These are phyloP conservation scores for Gossypium trilobum DNA, from an alignment of 441 rosid species.

Conservation along the genomic window DNA sequence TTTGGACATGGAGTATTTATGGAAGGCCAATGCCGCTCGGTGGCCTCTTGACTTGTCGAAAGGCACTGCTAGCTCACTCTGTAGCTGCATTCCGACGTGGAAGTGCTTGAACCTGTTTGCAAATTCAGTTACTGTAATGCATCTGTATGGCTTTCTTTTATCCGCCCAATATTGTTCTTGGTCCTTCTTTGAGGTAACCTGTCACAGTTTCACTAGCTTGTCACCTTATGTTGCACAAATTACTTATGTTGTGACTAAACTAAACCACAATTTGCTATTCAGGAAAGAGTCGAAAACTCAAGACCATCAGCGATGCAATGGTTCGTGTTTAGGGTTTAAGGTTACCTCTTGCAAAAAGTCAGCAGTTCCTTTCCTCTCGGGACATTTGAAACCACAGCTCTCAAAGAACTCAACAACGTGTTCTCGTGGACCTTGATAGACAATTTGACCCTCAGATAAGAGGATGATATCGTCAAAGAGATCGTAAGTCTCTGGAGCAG, in stretches of 20 bases:
- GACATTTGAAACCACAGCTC: conserved; percentile 69
- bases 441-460: conserved; percentile 67
- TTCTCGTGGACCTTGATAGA: conserved; percentile 76
- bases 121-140: conserved; percentile 56
- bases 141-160: conserved; percentile 42
- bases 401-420: conserved; percentile 59
- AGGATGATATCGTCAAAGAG: conserved; percentile 75
- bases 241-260: not conserved
- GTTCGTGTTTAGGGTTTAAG: not conserved
- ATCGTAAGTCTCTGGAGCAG: conserved; percentile 87
- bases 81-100: conserved; percentile 48
- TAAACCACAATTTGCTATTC: not conserved
- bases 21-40: conserved; percentile 58
- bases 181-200: conserved; percentile 88
- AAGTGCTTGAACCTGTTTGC: conserved; percentile 47
- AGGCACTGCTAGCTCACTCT: conserved; percentile 49
- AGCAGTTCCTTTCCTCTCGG: conserved; percentile 82
- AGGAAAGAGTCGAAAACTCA: not conserved
- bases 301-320: not conserved
- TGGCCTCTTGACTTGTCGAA: conserved; percentile 51
- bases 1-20: conserved; percentile 45
- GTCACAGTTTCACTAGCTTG: not conserved
- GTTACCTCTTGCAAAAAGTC: conserved; percentile 91
- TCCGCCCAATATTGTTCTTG: conserved; percentile 81
- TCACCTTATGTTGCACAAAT: not conserved